These are phyloP conservation scores for Sporothrix globosa DNA, from an alignment of 2,329 filamentous ascomycete genomes.

Conservation along the genomic window DNA sequence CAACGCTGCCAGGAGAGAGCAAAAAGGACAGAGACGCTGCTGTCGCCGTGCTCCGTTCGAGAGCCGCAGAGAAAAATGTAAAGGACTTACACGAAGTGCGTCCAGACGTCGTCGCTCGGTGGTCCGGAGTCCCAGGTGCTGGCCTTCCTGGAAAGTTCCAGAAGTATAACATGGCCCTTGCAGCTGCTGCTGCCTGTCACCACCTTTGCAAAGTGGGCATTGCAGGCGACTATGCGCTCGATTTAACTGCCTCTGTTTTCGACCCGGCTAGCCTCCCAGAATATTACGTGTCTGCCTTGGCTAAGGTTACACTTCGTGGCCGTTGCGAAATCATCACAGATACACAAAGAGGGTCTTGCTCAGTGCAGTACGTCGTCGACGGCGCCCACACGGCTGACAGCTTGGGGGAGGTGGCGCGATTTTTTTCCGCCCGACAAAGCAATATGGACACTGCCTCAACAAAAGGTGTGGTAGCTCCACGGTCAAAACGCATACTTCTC, in stretches of 20 bases:
- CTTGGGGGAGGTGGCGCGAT: slow-evolving; percentile 76
- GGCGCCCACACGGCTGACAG: slow-evolving; percentile 93
- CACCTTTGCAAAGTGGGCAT: slow-evolving; percentile 34
- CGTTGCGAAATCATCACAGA: slow-evolving; percentile 65
- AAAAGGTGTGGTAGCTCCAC: neutral
- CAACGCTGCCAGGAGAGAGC: neutral
- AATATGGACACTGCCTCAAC: slow-evolving; percentile 29
- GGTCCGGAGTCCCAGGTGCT: slow-evolving; percentile 57
- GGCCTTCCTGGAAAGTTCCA: slow-evolving; percentile 51
- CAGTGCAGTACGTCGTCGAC: slow-evolving; percentile 79
- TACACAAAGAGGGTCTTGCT: slow-evolving; percentile 60
- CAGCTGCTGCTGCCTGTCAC: slow-evolving; percentile 38
- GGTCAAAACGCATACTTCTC: slow-evolving; percentile 60
- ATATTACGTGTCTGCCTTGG: slow-evolving; percentile 62
- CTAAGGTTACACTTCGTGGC: slow-evolving; percentile 75
- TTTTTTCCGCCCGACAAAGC: slow-evolving; percentile 60
- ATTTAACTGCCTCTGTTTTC: slow-evolving; percentile 51
- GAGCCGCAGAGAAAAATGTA: slow-evolving; percentile 58
- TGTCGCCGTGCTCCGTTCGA: slow-evolving; percentile 57
- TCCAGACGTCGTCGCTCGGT: slow-evolving; percentile 50
- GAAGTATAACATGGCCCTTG: slow-evolving; percentile 60
- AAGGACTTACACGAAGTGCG: slow-evolving; percentile 52
- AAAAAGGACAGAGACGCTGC: slow-evolving; percentile 44
- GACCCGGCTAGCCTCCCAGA: slow-evolving; percentile 42
- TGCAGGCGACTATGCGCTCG: slow-evolving; percentile 26